Percentiles rank a stretch among this genome's conserved stretches.
phyloP scores from a whole-genome alignment of 495 filamentous ascomycete genomes.

The Aspergillus funiculosus region DNA sequence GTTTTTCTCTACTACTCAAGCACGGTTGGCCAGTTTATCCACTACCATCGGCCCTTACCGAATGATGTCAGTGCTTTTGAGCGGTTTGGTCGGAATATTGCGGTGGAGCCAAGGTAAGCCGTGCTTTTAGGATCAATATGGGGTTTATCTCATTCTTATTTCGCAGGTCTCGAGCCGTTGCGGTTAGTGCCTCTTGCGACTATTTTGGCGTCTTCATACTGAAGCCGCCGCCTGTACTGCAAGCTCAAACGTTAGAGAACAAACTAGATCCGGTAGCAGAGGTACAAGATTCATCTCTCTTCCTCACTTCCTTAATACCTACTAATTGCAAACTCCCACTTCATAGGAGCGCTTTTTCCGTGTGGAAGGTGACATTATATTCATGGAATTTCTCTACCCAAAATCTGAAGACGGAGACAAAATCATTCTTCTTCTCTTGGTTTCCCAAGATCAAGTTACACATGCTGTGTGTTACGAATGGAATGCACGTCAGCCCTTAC shows the following conservation, averaged over 20 bases:
- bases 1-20: slow-evolving; percentile 63
- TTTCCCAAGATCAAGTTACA: slow-evolving; percentile 54
- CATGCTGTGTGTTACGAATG: slow-evolving; percentile 71
- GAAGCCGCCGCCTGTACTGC: slow-evolving; percentile 25
- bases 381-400: slow-evolving; percentile 83
- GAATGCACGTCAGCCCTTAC: slow-evolving; percentile 45
- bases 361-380: slow-evolving; percentile 68
- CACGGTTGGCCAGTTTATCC: slow-evolving; percentile 50
- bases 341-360: slow-evolving; percentile 49
- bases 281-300: slow-evolving; percentile 21
- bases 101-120: slow-evolving; percentile 69
- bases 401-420: slow-evolving; percentile 50
- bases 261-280: slow-evolving; percentile 33
- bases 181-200: slow-evolving; percentile 55
- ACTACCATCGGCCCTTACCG: slow-evolving; percentile 53
- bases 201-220: slow-evolving; percentile 53
- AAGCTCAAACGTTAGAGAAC: slow-evolving; percentile 30
- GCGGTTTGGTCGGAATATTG: slow-evolving; percentile 68
- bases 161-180: slow-evolving; percentile 56
- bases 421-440: slow-evolving; percentile 71
- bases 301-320: neutral
- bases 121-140: neutral
- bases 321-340: neutral
- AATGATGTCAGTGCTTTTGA: slow-evolving; percentile 48
- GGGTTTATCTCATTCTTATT: slow-evolving; percentile 9